phyloP scores from a whole-genome alignment of 2,329 filamentous ascomycete species.

The Ophiostoma populinum region DNA sequence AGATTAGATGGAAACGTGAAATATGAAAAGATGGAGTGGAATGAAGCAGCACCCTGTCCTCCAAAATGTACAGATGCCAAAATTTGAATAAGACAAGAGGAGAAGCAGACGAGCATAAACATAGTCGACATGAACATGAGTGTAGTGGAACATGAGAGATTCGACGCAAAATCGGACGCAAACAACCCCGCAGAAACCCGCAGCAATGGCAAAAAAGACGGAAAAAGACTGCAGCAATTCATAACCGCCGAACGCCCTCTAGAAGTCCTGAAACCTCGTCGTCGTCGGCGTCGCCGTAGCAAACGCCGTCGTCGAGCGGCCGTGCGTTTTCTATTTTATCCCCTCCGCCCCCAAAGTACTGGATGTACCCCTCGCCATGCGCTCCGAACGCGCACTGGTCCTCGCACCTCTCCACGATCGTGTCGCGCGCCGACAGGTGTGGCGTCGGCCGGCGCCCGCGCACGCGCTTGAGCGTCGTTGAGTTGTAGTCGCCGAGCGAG shows the following conservation, averaged over 20 bases:
- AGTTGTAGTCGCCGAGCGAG: not conserved
- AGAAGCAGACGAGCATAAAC: not conserved
- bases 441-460: not conserved
- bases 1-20: no score
- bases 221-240: no score
- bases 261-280: no score
- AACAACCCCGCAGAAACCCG: no score
- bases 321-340: no score
- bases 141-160: conserved; percentile 1
- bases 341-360: no score
- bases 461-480: not conserved
- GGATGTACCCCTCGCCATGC: no score
- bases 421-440: no score
- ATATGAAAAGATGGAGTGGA: not conserved
- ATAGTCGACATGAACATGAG: not conserved
- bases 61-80: conserved; percentile 1
- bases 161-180: not conserved
- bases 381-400: not conserved
- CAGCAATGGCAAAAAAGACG: no score
- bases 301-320: no score
- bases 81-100: not conserved
- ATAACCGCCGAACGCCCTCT: no score
- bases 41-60: conserved; percentile 3
- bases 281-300: no score
- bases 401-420: not conserved